Evolutionary conservation across 2,329 filamentous ascomycete species (phyloP).

Genomic region (Ophiostoma sp.): DNA sequence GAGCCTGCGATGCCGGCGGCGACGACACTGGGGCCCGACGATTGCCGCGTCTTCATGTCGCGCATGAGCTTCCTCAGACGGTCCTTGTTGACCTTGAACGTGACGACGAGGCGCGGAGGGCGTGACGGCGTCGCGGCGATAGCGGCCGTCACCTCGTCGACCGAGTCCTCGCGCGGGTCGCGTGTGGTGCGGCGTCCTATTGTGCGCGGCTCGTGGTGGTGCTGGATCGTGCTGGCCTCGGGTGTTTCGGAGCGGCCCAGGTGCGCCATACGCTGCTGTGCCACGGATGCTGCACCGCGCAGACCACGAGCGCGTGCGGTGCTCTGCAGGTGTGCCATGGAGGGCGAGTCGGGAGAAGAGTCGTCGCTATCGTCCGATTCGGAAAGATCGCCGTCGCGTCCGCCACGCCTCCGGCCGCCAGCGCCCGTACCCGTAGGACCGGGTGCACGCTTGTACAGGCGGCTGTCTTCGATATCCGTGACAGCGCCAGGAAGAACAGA

Average conservation of each 20-base stretch:
- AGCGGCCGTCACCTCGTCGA: constrained; percentile 47
- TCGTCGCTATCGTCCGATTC: constrained; percentile 92
- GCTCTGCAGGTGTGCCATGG: constrained; percentile 40
- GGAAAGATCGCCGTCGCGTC: constrained; percentile 64
- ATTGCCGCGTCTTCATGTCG: constrained; percentile 33
- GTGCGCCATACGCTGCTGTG: constrained; percentile 81
- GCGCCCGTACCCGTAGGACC: constrained; percentile 51
- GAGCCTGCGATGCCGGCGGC: background rate
- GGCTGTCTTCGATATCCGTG: constrained; percentile 71
- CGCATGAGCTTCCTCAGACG: constrained; percentile 62
- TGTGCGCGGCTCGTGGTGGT: constrained; percentile 68
- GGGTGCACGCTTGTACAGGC: constrained; percentile 74
- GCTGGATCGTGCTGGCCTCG: constrained; percentile 59
- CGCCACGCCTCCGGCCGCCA: constrained; percentile 41
- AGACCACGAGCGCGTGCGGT: constrained; percentile 83
- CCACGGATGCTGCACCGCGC: constrained; percentile 79
- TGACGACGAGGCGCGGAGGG: constrained; percentile 63
- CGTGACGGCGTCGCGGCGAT: constrained; percentile 46
- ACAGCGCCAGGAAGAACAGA: constrained; percentile 87
- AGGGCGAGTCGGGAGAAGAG: constrained; percentile 79
- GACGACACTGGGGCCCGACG: background rate
- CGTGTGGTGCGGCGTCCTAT: constrained; percentile 54
- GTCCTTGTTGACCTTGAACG: constrained; percentile 65
- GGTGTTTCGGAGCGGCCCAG: constrained; percentile 83
- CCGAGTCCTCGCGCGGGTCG: constrained; percentile 58